Base-by-base conservation (phyloP, 805 yeast genomes). In the Pichia nakasei region DNA sequence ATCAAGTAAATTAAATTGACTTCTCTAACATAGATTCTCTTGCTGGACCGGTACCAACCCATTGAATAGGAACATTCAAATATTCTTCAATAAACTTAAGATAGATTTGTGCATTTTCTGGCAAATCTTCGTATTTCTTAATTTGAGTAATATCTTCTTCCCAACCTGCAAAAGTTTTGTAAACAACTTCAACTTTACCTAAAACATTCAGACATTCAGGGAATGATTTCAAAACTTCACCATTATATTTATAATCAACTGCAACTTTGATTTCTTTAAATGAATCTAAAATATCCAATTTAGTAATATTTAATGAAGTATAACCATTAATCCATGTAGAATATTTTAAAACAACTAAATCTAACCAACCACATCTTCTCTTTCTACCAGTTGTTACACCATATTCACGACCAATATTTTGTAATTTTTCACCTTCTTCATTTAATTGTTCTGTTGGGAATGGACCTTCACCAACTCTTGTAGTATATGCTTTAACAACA, bases 291-390 rank as follows among this genome's bases (percentile, higher is more conserved):
- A 93, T 96, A 60, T 93, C 98, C 60, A 93, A 77, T 67, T 93
- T 93, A 55, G 98, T 93, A 63, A 93, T 82, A 74, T 93, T 93
- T 62, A 93, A 72, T 41, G 84, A 75, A 38, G 98, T 93, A 76
- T 91, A 93, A 45, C 98, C 98, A 61, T 93, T 93, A 65, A 93
- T 86, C 61, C 81, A 66, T 46, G 88, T 79, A 33, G 97, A 87
- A 69, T 93, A 91, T 65, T 84, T 85, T 65, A 93, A 71, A 22
- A 93, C 96, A 21, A 93, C 97, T 56, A 93, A 72, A 67, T 93
- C 98, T 61, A 93, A 79, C 98, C 98, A 93, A 46, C 98, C 98
- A 66, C 98, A 93, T 69, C 98, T 82, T 73, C 98, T 85, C 76
- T 89, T 88, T 71, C 98, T 82, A 54, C 98, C 98, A 32, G 98